A percentile compares a stretch with the other conserved stretches of the same genome.
phyloP scores from a whole-genome alignment of 768 basidiomycete genomes.

The Suillus subluteus region DNA sequence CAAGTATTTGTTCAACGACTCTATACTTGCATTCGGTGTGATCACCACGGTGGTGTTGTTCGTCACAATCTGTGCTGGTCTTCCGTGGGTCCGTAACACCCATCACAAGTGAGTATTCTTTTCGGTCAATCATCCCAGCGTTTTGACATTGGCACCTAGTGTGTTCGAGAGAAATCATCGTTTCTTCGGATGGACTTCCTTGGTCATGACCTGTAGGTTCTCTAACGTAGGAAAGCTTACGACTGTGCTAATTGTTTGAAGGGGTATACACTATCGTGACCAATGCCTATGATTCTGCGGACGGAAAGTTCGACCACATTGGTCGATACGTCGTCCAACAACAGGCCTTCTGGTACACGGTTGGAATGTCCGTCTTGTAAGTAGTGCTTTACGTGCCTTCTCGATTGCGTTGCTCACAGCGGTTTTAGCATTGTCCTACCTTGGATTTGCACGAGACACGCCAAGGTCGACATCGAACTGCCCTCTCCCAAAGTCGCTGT shows the following conservation, averaged over 20 bases:
- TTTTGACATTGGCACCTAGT: slow-evolving; percentile 37
- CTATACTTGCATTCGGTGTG: slow-evolving; percentile 64
- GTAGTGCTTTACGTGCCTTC: slow-evolving; percentile 24
- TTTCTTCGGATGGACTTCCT: slow-evolving; percentile 75
- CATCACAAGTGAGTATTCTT: slow-evolving; percentile 69
- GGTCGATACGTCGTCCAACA: slow-evolving; percentile 60
- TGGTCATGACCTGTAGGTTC: slow-evolving; percentile 49
- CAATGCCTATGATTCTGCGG: slow-evolving; percentile 61
- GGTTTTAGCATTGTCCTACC: slow-evolving; percentile 63
- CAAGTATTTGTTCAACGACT: slow-evolving; percentile 52
- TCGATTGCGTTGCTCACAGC: slow-evolving; percentile 12
- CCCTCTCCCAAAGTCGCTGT: slow-evolving; percentile 81
- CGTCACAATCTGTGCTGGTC: slow-evolving; percentile 63
- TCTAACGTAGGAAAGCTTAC: neutral
- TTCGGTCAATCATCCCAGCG: neutral
- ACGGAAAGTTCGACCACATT: slow-evolving; percentile 58
- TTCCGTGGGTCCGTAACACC: slow-evolving; percentile 80
- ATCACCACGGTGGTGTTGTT: slow-evolving; percentile 59
- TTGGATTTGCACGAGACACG: slow-evolving; percentile 77
- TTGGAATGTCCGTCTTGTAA: slow-evolving; percentile 76
- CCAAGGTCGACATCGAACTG: slow-evolving; percentile 76
- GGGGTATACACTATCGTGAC: slow-evolving; percentile 73
- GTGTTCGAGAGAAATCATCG: slow-evolving; percentile 82
- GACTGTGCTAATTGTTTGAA: slow-evolving; percentile 27
- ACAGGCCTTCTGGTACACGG: slow-evolving; percentile 79